Conservation (phyloP, 306 rosid genomes). For the Arachis hypogaea region DNA sequence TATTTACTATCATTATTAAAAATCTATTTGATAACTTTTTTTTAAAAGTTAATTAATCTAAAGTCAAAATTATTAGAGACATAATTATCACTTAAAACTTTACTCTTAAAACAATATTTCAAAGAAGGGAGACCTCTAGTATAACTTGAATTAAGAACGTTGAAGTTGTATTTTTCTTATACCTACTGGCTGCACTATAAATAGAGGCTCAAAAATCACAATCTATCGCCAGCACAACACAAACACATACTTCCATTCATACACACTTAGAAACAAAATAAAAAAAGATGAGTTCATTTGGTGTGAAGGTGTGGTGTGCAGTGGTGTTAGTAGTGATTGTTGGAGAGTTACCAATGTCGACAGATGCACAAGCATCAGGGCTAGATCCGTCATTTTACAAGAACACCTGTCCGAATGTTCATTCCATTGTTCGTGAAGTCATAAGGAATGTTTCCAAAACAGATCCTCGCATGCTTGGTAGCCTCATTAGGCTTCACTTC, state of each 20-base stretch:
- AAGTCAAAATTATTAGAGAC: too few relatives aligned
- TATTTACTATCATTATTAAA: too few relatives aligned
- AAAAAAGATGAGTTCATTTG: neutral
- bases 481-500: constrained; percentile 50
- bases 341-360: constrained; percentile 15
- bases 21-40: too few relatives aligned
- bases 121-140: too few relatives aligned
- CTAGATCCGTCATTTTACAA: constrained; percentile 41
- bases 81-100: too few relatives aligned
- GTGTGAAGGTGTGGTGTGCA: neutral
- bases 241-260: neutral
- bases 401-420: constrained; percentile 35
- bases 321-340: constrained; percentile 15
- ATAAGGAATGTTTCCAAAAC: neutral
- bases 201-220: neutral
- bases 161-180: too few relatives aligned
- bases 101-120: too few relatives aligned
- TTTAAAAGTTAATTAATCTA: too few relatives aligned
- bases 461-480: constrained; percentile 42
- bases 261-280: neutral
- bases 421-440: constrained; percentile 7
- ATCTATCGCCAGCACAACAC: too few relatives aligned
- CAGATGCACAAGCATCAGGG: constrained; percentile 22
- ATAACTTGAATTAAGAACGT: too few relatives aligned
- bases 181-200: neutral